Evolutionary conservation across 1,284 basidiomycete genomes (phyloP).

Genomic region (Apiotrichum akiyoshidainum): DNA sequence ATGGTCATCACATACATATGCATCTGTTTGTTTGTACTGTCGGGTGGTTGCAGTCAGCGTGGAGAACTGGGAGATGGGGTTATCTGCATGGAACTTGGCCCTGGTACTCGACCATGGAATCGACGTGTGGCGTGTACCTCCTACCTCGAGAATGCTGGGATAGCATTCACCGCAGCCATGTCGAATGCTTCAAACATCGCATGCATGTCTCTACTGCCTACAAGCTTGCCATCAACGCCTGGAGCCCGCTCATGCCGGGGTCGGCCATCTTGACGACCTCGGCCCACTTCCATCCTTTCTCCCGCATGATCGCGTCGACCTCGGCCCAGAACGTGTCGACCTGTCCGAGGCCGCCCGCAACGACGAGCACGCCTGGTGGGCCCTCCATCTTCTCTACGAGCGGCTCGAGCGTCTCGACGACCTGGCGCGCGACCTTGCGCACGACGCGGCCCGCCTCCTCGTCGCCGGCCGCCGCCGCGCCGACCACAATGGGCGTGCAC

Average conservation of each 20-base stretch:
- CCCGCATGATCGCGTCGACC: constrained; percentile 7
- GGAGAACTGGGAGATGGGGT: background rate
- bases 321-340: constrained; percentile 12
- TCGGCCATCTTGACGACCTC: constrained; percentile 12
- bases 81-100: too few species aligned
- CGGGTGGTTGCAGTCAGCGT: background rate
- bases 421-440: constrained; percentile 16
- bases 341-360: constrained; percentile 17
- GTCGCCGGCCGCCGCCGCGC: constrained; percentile 9
- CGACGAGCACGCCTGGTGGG: constrained; percentile 9
- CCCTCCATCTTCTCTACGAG: background rate
- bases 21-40: background rate
- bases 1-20: background rate
- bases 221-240: background rate
- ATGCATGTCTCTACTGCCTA: background rate
- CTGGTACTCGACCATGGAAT: too few species aligned
- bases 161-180: too few species aligned
- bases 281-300: constrained; percentile 13
- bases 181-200: background rate
- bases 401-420: constrained; percentile 19
- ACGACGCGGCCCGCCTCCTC: constrained; percentile 10
- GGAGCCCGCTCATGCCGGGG: constrained; percentile 12
- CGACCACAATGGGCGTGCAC: constrained; percentile 11
- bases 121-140: too few species aligned
- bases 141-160: too few species aligned